Conservation (phyloP, 345 rosid species). For the Pistacia integerrima region DNA sequence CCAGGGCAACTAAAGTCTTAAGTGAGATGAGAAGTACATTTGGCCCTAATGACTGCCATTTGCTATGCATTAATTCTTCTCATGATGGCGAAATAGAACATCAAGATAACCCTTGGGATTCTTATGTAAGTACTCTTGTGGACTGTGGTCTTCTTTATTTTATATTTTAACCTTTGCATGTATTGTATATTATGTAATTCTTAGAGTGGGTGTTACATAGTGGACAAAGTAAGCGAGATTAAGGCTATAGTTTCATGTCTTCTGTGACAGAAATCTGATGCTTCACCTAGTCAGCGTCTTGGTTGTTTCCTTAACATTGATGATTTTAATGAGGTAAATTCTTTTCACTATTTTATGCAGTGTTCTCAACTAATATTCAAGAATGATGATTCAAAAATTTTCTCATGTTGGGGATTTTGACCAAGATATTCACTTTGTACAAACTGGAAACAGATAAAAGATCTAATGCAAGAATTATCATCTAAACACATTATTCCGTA, state of each 20-base stretch:
- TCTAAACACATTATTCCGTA: conserved; percentile 89
- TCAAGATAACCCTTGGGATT: conserved; percentile 70
- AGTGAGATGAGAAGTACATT: conserved; percentile 88
- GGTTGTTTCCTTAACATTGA: conserved; percentile 79
- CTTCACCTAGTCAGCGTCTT: conserved; percentile 45
- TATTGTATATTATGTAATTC: neutral
- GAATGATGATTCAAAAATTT: conserved; percentile 21
- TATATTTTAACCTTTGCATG: neutral
- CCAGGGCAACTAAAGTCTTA: conserved; percentile 78
- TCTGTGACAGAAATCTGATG: conserved; percentile 65
- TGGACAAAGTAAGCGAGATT: conserved; percentile 18
- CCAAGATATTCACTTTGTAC: conserved; percentile 23
- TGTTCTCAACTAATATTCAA: conserved; percentile 12
- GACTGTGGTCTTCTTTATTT: conserved; percentile 14
- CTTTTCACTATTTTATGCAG: conserved; percentile 4
- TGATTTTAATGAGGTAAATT: conserved; percentile 70
- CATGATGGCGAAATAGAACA: conserved; percentile 62
- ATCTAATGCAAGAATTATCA: conserved; percentile 84
- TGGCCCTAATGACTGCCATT: conserved; percentile 72
- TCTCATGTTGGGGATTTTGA: conserved; percentile 23
- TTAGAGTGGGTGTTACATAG: conserved; percentile 13
- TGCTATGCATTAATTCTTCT: conserved; percentile 93
- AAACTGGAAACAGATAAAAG: conserved; percentile 67
- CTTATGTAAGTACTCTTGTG: conserved; percentile 53
- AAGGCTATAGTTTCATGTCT: conserved; percentile 25